These are phyloP conservation scores for Alnus rubra DNA, from an alignment of 306 rosid genomes.

Conservation along the genomic window DNA sequence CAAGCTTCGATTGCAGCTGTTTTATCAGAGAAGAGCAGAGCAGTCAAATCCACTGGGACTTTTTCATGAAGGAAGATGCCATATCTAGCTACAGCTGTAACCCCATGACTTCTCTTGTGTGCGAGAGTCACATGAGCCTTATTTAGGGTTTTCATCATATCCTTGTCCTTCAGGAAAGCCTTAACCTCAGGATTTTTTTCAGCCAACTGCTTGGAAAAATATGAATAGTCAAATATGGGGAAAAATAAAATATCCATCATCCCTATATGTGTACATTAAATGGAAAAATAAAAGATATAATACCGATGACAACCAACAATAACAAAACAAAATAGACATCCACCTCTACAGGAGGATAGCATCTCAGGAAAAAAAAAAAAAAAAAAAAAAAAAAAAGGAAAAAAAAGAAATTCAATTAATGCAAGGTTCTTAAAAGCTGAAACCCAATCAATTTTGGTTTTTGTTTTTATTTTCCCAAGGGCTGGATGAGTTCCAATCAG, in stretches of 20 bases:
- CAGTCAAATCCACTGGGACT: slow-evolving; percentile 67
- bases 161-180: slow-evolving; percentile 51
- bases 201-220: slow-evolving; percentile 55
- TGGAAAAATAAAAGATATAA: background rate
- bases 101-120: slow-evolving; percentile 91
- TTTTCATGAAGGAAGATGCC: slow-evolving; percentile 54
- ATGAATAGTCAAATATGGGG: slow-evolving; percentile 23
- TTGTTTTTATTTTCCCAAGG: too few species aligned
- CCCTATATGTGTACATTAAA: background rate
- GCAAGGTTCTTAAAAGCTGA: slow-evolving; percentile 1
- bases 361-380: background rate
- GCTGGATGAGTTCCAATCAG: background rate
- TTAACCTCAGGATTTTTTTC: slow-evolving; percentile 47
- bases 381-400: too few species aligned
- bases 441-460: too few species aligned
- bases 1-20: slow-evolving; percentile 81
- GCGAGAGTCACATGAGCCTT: slow-evolving; percentile 90
- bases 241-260: background rate
- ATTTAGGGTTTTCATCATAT: slow-evolving; percentile 41
- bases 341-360: background rate
- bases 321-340: background rate
- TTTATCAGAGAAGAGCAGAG: slow-evolving; percentile 72
- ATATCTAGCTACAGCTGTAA: slow-evolving; percentile 77
- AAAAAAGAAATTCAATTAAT: background rate
- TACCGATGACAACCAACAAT: background rate